Base-by-base conservation (phyloP, 163 green algal genomes). In the Volvox carteri region DNA sequence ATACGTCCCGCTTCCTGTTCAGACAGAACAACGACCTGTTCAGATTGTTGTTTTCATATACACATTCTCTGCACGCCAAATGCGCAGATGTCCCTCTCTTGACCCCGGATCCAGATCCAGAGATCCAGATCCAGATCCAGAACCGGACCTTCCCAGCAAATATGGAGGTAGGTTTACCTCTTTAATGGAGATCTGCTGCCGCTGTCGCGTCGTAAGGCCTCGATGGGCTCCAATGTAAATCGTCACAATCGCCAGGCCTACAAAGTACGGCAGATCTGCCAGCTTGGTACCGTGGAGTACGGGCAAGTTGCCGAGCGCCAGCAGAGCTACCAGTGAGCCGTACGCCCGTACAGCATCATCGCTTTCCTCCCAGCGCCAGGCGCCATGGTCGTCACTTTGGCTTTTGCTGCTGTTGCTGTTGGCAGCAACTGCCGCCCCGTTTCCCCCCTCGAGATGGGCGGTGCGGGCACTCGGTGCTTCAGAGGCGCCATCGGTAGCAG, bases 181-280 rank as follows among this genome's bases (percentile, higher is more conserved):
- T 65, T 94, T 95, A 39, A 97, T 35, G 7, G 21, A 91, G 33
- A 98, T 94, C 83, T 96, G 93, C 91, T 97, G 95, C 21, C 94
- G 86, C 28, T 93, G 84, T 48, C 92, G 90, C 14, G 87, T 94
- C 37, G 95, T 97, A 2, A 98, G 93, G 2, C 91, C 93, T 5
- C 93, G 86, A 86, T 98, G 96, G 0, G 95, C 90, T 1, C 95
- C 96, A 25, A 98, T 97, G 92, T 98, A 98, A 25, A 98, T 96
- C 0, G 96, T 98, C 28, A 91, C 70, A 1, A 93, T 77, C 0
- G 94, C 96, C 28, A 98, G 90, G 42, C 93, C 92, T 41, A 94
- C 83, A 50, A 95, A 95, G 28, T 92, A 93, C 16, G 88, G 87
- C 78, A 93, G 60, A 44, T 93, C 90, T 18, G 84, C 72, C 19